These are phyloP conservation scores for Trichoderma pleuroti DNA, from an alignment of 2,329 filamentous ascomycete species.

Conservation along the genomic window DNA sequence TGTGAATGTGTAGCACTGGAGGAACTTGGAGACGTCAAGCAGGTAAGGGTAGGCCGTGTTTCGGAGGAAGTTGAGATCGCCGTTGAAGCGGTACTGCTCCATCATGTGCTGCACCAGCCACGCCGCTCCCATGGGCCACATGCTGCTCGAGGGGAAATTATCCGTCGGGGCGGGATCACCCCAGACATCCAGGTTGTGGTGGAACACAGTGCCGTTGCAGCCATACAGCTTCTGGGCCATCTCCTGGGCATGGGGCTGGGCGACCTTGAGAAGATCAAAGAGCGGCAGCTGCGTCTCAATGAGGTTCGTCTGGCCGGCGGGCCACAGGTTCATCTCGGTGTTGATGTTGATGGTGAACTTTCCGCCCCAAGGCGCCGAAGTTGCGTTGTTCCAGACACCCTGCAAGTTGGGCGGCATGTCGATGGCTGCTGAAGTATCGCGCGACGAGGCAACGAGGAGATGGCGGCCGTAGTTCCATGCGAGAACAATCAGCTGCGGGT, in stretches of 20 bases:
- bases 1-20: slow-evolving; percentile 33
- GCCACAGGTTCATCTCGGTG: slow-evolving; percentile 49
- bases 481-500: slow-evolving; percentile 25
- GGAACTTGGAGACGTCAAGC: slow-evolving; percentile 31
- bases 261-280: slow-evolving; percentile 26
- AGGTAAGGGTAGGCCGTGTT: slow-evolving; percentile 30
- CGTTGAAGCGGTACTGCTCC: slow-evolving; percentile 38
- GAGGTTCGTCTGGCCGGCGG: slow-evolving; percentile 29
- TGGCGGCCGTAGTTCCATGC: slow-evolving; percentile 29
- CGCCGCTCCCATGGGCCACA: slow-evolving; percentile 40
- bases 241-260: slow-evolving; percentile 31
- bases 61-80: slow-evolving; percentile 24
- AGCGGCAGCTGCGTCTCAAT: slow-evolving; percentile 39
- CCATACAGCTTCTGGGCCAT: slow-evolving; percentile 33
- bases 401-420: slow-evolving; percentile 29
- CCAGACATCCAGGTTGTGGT: slow-evolving; percentile 36
- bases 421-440: slow-evolving; percentile 21
- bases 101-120: slow-evolving; percentile 41
- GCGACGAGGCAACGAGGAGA: slow-evolving; percentile 26
- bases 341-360: slow-evolving; percentile 49
- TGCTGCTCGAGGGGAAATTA: slow-evolving; percentile 23
- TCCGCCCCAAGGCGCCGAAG: slow-evolving; percentile 37
- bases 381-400: slow-evolving; percentile 28
- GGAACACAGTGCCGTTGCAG: slow-evolving; percentile 31
- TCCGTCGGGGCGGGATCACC: slow-evolving; percentile 33